phyloP scores from a whole-genome alignment of 140 eudicot genomes.

The Anethum foeniculum region DNA sequence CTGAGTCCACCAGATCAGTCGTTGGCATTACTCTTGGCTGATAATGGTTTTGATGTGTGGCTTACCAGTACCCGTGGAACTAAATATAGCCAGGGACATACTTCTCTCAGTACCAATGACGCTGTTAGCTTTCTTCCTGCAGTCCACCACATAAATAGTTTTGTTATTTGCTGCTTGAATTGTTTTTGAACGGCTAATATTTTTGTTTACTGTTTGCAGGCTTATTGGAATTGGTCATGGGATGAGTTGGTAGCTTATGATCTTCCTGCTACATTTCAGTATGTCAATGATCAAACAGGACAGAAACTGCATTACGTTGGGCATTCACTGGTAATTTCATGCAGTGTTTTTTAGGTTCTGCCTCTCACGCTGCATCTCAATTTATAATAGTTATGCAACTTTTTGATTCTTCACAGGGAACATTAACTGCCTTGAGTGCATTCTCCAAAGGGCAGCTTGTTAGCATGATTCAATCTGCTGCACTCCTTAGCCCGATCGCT shows the following conservation, averaged over 20 bases:
- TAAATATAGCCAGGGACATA: conserved; percentile 16
- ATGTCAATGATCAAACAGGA: conserved; percentile 39
- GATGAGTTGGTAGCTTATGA: conserved; percentile 77
- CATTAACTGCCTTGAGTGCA: conserved; percentile 71
- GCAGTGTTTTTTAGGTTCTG: neutral
- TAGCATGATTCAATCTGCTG: conserved; percentile 62
- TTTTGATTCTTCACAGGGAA: conserved; percentile 46
- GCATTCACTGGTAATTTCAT: conserved; percentile 37
- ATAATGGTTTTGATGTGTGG: conserved; percentile 63
- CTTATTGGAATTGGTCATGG: conserved; percentile 92
- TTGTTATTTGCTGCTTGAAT: neutral
- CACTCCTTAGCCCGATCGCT: conserved; percentile 74
- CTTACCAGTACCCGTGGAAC: conserved; percentile 14
- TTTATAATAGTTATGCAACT: neutral
- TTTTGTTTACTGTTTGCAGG: conserved; percentile 35
- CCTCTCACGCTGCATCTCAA: conserved; percentile 7
- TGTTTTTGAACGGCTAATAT: conserved; percentile 25
- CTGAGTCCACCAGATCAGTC: conserved; percentile 58
- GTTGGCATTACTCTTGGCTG: conserved; percentile 67
- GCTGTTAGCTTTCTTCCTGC: conserved; percentile 3
- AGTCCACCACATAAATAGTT: neutral
- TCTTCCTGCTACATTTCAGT: conserved; percentile 56
- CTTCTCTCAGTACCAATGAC: conserved; percentile 11
- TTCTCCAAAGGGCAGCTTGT: conserved; percentile 55
- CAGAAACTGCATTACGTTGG: conserved; percentile 52